A percentile compares a stretch with the other conserved stretches of the same genome.
These are phyloP conservation scores for Xerocomus brunneocitrinus DNA, from an alignment of 768 basidiomycete species.

Conservation along the genomic window DNA sequence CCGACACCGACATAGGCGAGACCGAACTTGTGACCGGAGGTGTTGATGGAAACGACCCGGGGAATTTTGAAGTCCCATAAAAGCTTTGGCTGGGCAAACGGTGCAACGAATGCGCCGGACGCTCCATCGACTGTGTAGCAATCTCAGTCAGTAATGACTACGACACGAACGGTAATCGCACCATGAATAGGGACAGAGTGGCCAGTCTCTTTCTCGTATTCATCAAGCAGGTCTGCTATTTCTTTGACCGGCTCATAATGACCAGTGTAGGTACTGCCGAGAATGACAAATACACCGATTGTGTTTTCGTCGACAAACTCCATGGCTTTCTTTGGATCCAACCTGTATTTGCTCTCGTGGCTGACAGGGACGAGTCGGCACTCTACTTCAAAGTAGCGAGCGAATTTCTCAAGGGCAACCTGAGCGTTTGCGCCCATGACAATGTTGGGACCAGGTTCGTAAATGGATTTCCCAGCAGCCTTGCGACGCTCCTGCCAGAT, in stretches of 20 bases:
- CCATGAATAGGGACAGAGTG: constrained; percentile 41
- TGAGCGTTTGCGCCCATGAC: constrained; percentile 68
- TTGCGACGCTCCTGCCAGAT: constrained; percentile 67
- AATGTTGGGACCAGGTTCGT: constrained; percentile 63
- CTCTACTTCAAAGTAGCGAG: constrained; percentile 65
- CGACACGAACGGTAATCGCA: constrained; percentile 23
- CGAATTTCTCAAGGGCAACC: constrained; percentile 68
- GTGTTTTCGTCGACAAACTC: constrained; percentile 67
- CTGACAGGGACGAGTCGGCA: constrained; percentile 59
- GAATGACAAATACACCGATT: constrained; percentile 62
- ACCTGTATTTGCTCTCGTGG: constrained; percentile 68
- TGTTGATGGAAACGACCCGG: constrained; percentile 56
- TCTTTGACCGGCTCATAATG: constrained; percentile 78
- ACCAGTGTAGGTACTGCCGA: constrained; percentile 55
- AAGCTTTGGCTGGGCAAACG: constrained; percentile 51
- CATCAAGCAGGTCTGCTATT: constrained; percentile 70
- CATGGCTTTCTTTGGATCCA: constrained; percentile 65
- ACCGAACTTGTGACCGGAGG: constrained; percentile 61
- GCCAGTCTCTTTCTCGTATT: constrained; percentile 47
- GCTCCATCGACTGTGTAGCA: constrained; percentile 47
- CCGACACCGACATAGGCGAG: constrained; percentile 56
- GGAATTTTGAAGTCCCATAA: constrained; percentile 59
- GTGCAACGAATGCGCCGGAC: constrained; percentile 59
- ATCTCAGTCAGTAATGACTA: constrained; percentile 5
- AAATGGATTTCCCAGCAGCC: constrained; percentile 58